Evolutionary conservation across 352 stramenopile genomes (phyloP).

Genomic region (Pythium guiyangense): DNA sequence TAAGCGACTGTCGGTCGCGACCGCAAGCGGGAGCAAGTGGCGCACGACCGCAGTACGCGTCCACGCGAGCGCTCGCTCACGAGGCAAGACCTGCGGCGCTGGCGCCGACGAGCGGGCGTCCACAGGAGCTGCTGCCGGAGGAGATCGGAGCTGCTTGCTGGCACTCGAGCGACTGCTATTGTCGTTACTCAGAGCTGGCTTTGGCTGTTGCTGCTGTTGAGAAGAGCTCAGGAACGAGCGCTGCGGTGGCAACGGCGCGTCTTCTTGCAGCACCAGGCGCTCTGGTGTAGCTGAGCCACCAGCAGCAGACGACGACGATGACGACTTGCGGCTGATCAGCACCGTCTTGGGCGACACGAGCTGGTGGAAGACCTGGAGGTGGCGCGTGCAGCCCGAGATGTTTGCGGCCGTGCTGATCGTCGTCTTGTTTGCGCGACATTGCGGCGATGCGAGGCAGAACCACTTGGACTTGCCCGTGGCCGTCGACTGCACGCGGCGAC

Average conservation of each 20-base stretch:
- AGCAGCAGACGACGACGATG: background rate
- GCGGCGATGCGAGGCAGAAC: constrained; percentile 19
- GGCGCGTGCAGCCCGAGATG: constrained; percentile 20
- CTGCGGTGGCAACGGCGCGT: too few relatives aligned
- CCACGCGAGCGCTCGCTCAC: constrained; percentile 10
- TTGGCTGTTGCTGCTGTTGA: too few relatives aligned
- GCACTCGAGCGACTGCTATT: too few relatives aligned
- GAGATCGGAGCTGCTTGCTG: background rate
- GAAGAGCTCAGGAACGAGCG: too few relatives aligned
- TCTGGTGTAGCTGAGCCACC: background rate
- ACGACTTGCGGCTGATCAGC: constrained; percentile 11
- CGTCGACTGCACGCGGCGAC: constrained; percentile 12
- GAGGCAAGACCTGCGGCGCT: background rate
- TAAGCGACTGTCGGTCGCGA: constrained; percentile 5
- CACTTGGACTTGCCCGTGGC: constrained; percentile 14
- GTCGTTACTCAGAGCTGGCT: too few relatives aligned
- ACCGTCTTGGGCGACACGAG: constrained; percentile 19
- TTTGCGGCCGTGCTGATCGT: constrained; percentile 21
- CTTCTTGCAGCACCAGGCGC: background rate
- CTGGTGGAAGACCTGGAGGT: constrained; percentile 22
- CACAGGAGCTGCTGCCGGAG: constrained; percentile 1
- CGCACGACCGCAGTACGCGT: constrained; percentile 8
- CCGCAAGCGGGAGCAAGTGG: constrained; percentile 13
- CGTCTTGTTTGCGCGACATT: constrained; percentile 18
- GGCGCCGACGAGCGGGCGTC: too few relatives aligned